phyloP scores from a whole-genome alignment of 768 basidiomycete genomes.

The Podaxis sp. region DNA sequence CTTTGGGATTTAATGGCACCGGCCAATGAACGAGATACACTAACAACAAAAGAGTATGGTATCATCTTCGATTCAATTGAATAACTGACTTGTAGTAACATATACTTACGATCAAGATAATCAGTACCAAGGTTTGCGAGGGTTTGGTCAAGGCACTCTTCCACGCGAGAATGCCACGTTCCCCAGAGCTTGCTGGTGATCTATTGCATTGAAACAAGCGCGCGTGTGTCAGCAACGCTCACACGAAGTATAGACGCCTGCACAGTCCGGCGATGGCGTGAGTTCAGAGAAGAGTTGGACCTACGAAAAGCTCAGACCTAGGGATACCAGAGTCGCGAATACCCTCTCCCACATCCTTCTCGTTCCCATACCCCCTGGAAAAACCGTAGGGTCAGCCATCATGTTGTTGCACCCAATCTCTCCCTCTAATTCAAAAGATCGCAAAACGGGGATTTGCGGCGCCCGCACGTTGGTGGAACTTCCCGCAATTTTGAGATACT shows the following conservation, averaged over 20 bases:
- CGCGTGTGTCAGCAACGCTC: neutral
- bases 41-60: conserved; percentile 20
- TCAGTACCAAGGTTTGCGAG: conserved; percentile 78
- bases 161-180: conserved; percentile 69
- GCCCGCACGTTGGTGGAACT: neutral
- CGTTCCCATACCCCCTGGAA: conserved; percentile 66
- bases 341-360: conserved; percentile 81
- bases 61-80: conserved; percentile 16
- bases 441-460: neutral
- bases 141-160: conserved; percentile 72
- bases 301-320: conserved; percentile 59
- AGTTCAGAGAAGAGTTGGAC: conserved; percentile 18
- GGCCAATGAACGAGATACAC: conserved; percentile 84
- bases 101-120: conserved; percentile 73
- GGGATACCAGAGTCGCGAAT: conserved; percentile 76
- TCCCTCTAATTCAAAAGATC: neutral
- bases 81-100: conserved; percentile 17
- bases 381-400: conserved; percentile 23
- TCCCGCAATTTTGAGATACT: conserved; percentile 17
- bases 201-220: conserved; percentile 31
- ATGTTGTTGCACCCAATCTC: conserved; percentile 2
- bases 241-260: too few relatives aligned
- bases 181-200: conserved; percentile 74
- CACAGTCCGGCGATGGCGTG: too few relatives aligned
- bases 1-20: conserved; percentile 67